Evolutionary conservation across 306 rosid genomes (phyloP), one percentile per base, ranked within the genome.

Genomic region (Begonia fuchsioides): DNA sequence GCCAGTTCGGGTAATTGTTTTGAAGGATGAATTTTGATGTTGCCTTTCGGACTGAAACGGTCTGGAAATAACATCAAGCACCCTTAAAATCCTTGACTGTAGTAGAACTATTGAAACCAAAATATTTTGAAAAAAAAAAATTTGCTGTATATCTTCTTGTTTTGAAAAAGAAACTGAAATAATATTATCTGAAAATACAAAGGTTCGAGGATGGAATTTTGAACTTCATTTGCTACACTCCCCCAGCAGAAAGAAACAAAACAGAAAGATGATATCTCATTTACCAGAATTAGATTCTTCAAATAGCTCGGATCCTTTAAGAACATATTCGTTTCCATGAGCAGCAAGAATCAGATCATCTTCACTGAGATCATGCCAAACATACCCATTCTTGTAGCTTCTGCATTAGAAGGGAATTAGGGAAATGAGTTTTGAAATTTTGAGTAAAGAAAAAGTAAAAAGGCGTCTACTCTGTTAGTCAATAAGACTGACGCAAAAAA

Each of bases 311-410:
- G 96, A 88, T 32, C 94, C 96, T 68, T 88, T 88, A 64, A 88
- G 96, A 20, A 88, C 94, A 41, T 80, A 88, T 67, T 88, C 96
- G 44, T 53, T 76, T 56, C 93, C 94, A 59, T 88, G 94, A 32
- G 94, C 83, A 8, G 93, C 88, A 47, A 57, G 78, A 63, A 88
- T 80, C 41, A 76, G 53, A 67, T 88, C 96, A 67, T 81, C 80
- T 66, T 83, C 93, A 52, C 65, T 50, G 11, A 88, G 93, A 70
- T 88, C 96, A 74, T 88, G 96, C 96, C 96, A 88, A 56, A 88
- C 96, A 64, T 67, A 88, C 44, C 96, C 96, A 26, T 67, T 83
- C 71, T 72, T 88, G 80, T 78, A 88, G 76, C 88, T 72, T 70
- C 96, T 88, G 79, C 61, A 26, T 26, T 26, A 5, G 5, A 26